Base-by-base conservation (phyloP, 169 alveolate genomes). In the Cryptosporidium felis region DNA sequence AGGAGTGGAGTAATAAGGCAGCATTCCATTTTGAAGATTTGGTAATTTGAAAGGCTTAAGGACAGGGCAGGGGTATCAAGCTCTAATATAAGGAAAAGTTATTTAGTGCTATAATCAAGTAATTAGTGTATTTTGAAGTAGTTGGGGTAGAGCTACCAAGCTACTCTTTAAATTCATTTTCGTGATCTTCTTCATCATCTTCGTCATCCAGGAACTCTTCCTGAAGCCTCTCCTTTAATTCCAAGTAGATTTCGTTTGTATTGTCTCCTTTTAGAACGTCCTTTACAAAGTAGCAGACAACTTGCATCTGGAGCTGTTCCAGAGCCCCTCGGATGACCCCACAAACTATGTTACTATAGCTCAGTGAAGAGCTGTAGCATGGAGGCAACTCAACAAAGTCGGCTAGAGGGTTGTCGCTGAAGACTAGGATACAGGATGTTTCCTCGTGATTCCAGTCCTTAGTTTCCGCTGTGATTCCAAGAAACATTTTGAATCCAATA, bases 281-380 rank as follows among this genome's bases (percentile, higher is more conserved):
- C 62, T 88, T 80, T 14, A 66, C 89, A 79, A 91, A 91, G 63
- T 63, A 44, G 61, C 93, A 89, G 18, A 80, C 67, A 28, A 93
- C 96, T 62, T 90, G 90, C 90, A 94, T 91, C 53, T 91, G 94
- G 38, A 94, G 89, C 82, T 89, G 92, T 45, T 94, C 96, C 23
- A 94, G 90, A n/a, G 96, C 95, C 12, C 98, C 97, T 80, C 95
- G 80, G 12, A 94, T 94, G 26, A 92, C 95, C 18, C 97, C 97
- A 80, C 96, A 94, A 1, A 94, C 58, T 3, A 93, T 60, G 65
- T 93, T 93, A 28, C 94, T 89, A 80, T 93, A 95, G 90, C 89
- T 67, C n/a, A 95, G 89, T 12, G 66, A 60, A 6, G 92, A 88
- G 30, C 80, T 46, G 53, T 92, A 92, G 40, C 92, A 80, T 34